phyloP scores from a whole-genome alignment of 2,329 filamentous ascomycete species.

The Leptosphaerulina australis region DNA sequence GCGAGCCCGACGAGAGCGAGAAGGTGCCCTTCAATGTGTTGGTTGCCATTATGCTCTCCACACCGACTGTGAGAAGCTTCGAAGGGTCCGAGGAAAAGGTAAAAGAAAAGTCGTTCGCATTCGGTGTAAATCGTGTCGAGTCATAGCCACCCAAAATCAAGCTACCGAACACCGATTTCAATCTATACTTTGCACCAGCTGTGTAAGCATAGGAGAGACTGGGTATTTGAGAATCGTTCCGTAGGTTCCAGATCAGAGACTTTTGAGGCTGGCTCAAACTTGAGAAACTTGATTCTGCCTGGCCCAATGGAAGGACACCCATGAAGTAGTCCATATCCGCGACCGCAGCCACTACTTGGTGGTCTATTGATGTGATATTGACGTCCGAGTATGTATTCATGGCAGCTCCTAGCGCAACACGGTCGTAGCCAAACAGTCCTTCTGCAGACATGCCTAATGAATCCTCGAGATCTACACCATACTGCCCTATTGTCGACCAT shows the following conservation, averaged over 20 bases:
- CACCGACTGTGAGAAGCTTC: constrained; percentile 41
- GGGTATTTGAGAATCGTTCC: constrained; percentile 39
- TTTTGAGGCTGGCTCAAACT: constrained; percentile 34
- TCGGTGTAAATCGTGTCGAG: constrained; percentile 43
- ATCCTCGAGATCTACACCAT: constrained; percentile 38
- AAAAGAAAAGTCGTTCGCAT: constrained; percentile 39
- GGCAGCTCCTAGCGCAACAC: constrained; percentile 34
- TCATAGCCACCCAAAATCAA: constrained; percentile 53
- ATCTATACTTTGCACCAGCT: constrained; percentile 44
- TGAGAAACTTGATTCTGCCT: constrained; percentile 39
- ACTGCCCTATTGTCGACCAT: constrained; percentile 45
- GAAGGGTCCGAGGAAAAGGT: constrained; percentile 42
- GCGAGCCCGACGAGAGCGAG: constrained; percentile 37
- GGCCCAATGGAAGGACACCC: constrained; percentile 40
- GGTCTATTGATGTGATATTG: constrained; percentile 24
- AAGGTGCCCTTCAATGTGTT: constrained; percentile 44
- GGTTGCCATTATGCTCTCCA: constrained; percentile 41
- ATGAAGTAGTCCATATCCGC: constrained; percentile 40
- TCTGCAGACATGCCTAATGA: constrained; percentile 34
- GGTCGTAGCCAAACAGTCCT: constrained; percentile 45
- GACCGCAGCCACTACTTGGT: constrained; percentile 40
- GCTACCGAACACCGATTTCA: constrained; percentile 44
- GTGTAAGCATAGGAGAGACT: constrained; percentile 47
- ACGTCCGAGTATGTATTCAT: constrained; percentile 22
- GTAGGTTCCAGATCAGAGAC: constrained; percentile 38